Conservation (phyloP, 2,329 filamentous ascomycete genomes). For the Colletotrichum cereale region DNA sequence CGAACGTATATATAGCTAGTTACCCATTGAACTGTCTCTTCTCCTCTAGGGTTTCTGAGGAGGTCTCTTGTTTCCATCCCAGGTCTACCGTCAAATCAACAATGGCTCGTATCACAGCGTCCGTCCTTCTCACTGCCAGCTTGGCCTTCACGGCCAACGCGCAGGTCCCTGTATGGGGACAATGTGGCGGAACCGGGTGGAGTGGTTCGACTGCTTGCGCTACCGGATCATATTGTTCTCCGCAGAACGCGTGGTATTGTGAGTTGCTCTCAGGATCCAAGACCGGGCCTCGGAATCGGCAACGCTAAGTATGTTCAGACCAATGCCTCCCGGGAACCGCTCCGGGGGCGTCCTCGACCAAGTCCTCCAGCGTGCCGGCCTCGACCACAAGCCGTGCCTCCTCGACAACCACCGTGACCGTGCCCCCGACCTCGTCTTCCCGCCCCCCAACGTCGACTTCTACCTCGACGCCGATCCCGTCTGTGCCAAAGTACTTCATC, state of each 20-base stretch:
- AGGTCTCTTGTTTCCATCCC: neutral
- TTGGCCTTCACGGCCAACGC: constrained; percentile 23
- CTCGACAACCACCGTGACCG: constrained; percentile 17
- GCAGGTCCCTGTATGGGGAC: constrained; percentile 44
- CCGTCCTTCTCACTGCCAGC: constrained; percentile 9
- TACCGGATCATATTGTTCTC: constrained; percentile 54
- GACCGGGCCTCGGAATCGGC: neutral
- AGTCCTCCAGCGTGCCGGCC: constrained; percentile 15
- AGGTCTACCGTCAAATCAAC: neutral
- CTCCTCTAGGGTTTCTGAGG: no score
- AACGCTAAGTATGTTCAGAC: neutral
- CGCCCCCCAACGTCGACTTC: constrained; percentile 5
- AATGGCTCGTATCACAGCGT: constrained; percentile 31
- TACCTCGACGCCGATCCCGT: constrained; percentile 11
- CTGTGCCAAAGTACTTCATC: constrained; percentile 52
- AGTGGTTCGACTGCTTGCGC: constrained; percentile 55
- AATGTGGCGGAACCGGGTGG: constrained; percentile 58
- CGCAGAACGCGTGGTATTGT: constrained; percentile 58
- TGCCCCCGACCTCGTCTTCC: constrained; percentile 17
- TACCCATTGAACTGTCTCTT: neutral
- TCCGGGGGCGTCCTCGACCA: constrained; percentile 14
- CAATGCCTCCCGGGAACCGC: constrained; percentile 35
- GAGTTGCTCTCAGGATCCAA: constrained; percentile 56
- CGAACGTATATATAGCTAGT: neutral
- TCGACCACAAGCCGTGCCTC: constrained; percentile 15